A percentile compares a stretch with the other conserved stretches of the same genome.
Conservation (phyloP, 1,284 basidiomycete species). For the Taiwanofungus camphoratus region DNA sequence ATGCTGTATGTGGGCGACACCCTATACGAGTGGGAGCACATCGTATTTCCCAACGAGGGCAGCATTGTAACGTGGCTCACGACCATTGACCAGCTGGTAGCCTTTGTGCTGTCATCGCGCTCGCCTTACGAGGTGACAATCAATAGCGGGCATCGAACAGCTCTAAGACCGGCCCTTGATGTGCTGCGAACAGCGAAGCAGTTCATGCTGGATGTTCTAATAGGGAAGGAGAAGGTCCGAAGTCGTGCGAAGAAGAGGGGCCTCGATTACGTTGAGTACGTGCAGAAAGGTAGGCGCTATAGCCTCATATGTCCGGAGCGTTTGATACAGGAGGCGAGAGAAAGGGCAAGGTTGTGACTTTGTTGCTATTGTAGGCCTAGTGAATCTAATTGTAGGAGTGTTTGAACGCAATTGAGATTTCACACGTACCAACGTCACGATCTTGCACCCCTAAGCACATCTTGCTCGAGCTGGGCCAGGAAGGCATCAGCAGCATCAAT, state of each 20-base stretch:
- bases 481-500: constrained; percentile 52
- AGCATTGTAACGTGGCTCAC: constrained; percentile 43
- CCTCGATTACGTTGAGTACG: constrained; percentile 38
- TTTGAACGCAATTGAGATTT: not conserved
- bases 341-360: not conserved
- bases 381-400: not conserved
- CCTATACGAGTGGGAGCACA: constrained; percentile 46
- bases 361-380: too few species aligned
- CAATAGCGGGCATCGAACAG: constrained; percentile 44
- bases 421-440: constrained; percentile 3
- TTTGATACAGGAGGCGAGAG: constrained; percentile 35
- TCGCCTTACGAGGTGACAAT: constrained; percentile 30
- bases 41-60: constrained; percentile 48
- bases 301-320: constrained; percentile 45
- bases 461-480: constrained; percentile 52
- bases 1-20: constrained; percentile 54
- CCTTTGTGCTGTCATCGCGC: constrained; percentile 31
- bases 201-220: constrained; percentile 44
- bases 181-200: constrained; percentile 35
- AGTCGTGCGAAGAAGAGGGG: constrained; percentile 31
- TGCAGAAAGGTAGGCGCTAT: constrained; percentile 36
- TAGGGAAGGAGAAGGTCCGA: constrained; percentile 34
- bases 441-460: constrained; percentile 21
- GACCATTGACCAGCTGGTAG: constrained; percentile 36
- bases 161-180: constrained; percentile 36